Evolutionary conservation across 352 stramenopile genomes (phyloP).

Genomic region (Pythium chondricola): DNA sequence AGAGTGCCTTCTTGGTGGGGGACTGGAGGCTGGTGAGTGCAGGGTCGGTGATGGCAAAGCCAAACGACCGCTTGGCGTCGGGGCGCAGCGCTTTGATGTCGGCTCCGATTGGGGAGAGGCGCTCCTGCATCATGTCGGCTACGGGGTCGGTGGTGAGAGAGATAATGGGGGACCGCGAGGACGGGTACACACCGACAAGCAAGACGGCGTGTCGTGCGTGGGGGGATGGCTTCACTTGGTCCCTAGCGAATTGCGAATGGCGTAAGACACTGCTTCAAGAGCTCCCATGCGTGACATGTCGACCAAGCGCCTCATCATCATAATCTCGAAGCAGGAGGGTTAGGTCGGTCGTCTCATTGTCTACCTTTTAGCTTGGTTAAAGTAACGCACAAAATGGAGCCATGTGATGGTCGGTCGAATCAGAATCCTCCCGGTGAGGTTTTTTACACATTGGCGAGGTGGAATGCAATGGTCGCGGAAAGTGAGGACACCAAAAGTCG

Average conservation of each 20-base stretch:
- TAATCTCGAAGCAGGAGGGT: no score
- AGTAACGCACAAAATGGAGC: background rate
- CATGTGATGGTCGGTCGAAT: slow-evolving; percentile 15
- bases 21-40: slow-evolving; percentile 3
- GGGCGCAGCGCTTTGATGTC: slow-evolving; percentile 18
- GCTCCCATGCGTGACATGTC: no score
- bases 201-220: no score
- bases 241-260: no score
- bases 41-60: background rate
- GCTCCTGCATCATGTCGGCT: slow-evolving; percentile 1
- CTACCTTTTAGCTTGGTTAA: background rate
- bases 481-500: no score
- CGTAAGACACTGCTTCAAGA: no score
- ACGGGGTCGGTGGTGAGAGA: no score
- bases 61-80: slow-evolving; percentile 11
- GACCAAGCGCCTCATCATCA: slow-evolving; percentile 8
- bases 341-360: slow-evolving; percentile 5
- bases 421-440: slow-evolving; percentile 1
- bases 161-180: background rate
- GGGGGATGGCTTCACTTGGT: no score
- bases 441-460: no score
- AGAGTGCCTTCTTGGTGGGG: slow-evolving; percentile 7
- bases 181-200: background rate
- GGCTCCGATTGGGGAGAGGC: slow-evolving; percentile 17
- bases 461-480: no score